phyloP scores from a whole-genome alignment of 2,329 filamentous ascomycete genomes.

The Arthrinium puccinioides region DNA sequence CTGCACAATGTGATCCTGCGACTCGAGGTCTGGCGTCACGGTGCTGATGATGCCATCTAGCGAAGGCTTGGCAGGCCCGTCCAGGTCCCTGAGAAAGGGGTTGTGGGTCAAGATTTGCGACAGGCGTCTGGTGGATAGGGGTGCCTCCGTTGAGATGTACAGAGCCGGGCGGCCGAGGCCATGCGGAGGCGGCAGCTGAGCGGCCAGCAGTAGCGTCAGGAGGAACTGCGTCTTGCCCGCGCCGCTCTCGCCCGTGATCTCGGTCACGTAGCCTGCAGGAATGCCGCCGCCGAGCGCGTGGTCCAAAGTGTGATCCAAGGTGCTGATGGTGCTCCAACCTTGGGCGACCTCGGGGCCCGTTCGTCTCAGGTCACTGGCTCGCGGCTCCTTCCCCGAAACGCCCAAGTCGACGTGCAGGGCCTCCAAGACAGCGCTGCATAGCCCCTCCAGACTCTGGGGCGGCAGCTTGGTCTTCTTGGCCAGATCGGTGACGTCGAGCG shows the following conservation, averaged over 20 bases:
- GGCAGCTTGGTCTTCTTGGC: constrained; percentile 81
- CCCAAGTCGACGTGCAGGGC: constrained; percentile 59
- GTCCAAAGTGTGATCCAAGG: constrained; percentile 70
- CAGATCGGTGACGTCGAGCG: constrained; percentile 73
- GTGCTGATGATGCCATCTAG: constrained; percentile 74
- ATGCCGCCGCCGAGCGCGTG: constrained; percentile 67
- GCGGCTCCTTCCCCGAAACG: constrained; percentile 15
- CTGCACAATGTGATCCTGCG: constrained; percentile 88
- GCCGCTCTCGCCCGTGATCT: constrained; percentile 88
- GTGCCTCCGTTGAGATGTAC: constrained; percentile 90
- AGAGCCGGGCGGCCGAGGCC: constrained; percentile 70
- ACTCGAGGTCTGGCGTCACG: constrained; percentile 81
- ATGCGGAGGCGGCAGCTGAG: constrained; percentile 68
- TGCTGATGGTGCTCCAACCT: constrained; percentile 61
- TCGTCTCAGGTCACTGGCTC: constrained; percentile 15
- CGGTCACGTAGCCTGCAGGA: constrained; percentile 72
- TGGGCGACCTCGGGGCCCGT: constrained; percentile 29
- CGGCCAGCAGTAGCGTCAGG: constrained; percentile 73
- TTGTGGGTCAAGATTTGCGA: constrained; percentile 68
- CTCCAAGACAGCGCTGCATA: constrained; percentile 59
- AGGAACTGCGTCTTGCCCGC: constrained; percentile 94
- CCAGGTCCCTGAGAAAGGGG: constrained; percentile 41
- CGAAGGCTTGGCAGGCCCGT: constrained; percentile 41
- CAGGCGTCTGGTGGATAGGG: constrained; percentile 75
- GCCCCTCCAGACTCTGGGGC: constrained; percentile 68